Evolutionary conservation across 148 eudicot genomes (phyloP).

Genomic region (Camellia japonica): DNA sequence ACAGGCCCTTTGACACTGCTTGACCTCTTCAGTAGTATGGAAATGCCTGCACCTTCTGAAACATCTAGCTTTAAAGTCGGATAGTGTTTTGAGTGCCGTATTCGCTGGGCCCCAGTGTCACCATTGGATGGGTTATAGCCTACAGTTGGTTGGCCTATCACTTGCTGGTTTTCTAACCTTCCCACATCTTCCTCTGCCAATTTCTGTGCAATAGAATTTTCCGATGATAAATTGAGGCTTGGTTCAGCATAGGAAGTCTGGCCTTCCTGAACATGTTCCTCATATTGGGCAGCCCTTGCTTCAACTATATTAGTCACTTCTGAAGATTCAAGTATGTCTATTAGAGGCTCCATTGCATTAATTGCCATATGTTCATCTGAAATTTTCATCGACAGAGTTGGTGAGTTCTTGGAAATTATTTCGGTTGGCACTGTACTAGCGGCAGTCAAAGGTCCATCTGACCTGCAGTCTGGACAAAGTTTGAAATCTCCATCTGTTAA

Average conservation of each 20-base stretch:
- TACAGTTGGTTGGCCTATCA: conserved; percentile 19
- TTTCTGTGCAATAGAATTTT: conserved; percentile 25
- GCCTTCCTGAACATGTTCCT: conserved; percentile 23
- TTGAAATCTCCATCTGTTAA: conserved; percentile 40
- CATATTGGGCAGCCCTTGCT: conserved; percentile 16
- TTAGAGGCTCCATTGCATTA: conserved; percentile 22
- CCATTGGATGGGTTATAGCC: conserved; percentile 23
- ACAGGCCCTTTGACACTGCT: conserved; percentile 62
- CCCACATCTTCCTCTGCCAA: conserved; percentile 28
- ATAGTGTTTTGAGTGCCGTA: conserved; percentile 16
- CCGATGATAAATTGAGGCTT: conserved; percentile 22
- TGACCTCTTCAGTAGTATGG: conserved; percentile 65
- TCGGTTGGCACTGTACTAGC: conserved; percentile 18
- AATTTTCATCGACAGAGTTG: conserved; percentile 17
- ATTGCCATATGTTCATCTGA: conserved; percentile 25
- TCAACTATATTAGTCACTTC: conserved; percentile 22
- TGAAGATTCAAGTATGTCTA: conserved; percentile 25
- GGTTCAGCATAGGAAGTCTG: conserved; percentile 1
- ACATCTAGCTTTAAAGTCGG: conserved; percentile 32
- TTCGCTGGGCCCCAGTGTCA: conserved; percentile 24
- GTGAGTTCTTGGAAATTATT: conserved; percentile 23
- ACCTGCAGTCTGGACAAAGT: conserved; percentile 64
- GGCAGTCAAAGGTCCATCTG: conserved; percentile 25
- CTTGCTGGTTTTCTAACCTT: conserved; percentile 22
- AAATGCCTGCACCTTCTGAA: conserved; percentile 72